Conservation (phyloP, 352 stramenopile species). For the Blastocystis sp. region DNA sequence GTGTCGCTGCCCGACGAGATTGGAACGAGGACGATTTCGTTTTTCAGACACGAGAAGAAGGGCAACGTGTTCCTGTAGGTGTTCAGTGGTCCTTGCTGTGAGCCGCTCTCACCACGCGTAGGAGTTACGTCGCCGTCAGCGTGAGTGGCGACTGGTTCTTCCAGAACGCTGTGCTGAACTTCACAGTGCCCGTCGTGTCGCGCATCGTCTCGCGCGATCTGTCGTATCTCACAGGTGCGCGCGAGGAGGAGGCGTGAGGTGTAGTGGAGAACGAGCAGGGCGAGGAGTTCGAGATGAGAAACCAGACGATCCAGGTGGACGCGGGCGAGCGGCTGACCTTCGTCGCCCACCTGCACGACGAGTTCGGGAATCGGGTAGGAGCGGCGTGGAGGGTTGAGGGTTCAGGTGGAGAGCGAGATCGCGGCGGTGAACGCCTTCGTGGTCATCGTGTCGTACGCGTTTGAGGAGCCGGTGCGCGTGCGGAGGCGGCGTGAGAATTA, state of each 20-base stretch:
- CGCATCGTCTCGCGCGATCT: background rate
- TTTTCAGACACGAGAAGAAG: background rate
- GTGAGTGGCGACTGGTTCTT: background rate
- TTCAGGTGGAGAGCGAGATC: background rate
- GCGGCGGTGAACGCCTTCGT: background rate
- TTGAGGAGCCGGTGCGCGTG: background rate
- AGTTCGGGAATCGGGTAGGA: background rate
- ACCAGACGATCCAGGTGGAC: background rate
- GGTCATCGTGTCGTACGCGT: slow-evolving; percentile 1
- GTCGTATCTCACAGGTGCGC: background rate
- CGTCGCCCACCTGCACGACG: background rate
- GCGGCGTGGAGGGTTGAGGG: background rate
- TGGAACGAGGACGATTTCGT: background rate
- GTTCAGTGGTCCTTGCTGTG: background rate
- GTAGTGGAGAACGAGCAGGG: background rate
- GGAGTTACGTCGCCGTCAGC: background rate
- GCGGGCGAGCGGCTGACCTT: background rate
- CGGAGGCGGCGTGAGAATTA: background rate
- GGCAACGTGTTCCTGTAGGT: background rate
- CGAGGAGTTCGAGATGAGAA: background rate
- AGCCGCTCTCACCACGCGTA: background rate
- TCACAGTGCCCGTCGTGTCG: background rate
- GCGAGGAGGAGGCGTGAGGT: background rate
- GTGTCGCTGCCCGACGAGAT: too few relatives aligned
- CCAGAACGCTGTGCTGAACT: background rate